Conservation (phyloP, 331 rosid species). For the Acacia concinna region DNA sequence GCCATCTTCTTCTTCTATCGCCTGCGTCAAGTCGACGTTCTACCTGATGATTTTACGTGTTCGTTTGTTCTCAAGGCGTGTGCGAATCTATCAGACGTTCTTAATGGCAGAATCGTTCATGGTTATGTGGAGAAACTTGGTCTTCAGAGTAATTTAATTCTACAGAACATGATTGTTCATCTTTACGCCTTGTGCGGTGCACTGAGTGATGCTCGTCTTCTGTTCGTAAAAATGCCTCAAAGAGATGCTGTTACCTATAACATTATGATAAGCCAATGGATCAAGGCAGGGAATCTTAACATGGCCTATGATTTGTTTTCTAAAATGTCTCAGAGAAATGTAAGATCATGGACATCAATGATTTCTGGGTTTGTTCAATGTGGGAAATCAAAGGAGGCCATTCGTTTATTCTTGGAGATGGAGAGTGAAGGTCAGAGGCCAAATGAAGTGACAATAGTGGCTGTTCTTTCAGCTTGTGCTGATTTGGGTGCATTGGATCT, state of each 20-base stretch:
- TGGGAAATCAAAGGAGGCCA: conserved; percentile 47
- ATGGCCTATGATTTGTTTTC: conserved; percentile 42
- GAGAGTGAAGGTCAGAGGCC: conserved; percentile 41
- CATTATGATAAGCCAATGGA: conserved; percentile 42
- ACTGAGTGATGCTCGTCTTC: conserved; percentile 27
- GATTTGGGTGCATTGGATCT: conserved; percentile 47
- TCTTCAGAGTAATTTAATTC: conserved; percentile 35
- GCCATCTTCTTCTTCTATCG: conserved; percentile 34
- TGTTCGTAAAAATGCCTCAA: conserved; percentile 43
- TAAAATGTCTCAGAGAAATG: conserved; percentile 35
- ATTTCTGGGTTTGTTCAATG: conserved; percentile 43
- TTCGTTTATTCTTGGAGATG: conserved; percentile 36
- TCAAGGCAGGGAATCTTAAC: conserved; percentile 25
- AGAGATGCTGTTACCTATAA: conserved; percentile 46
- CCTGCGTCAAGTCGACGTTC: conserved; percentile 25
- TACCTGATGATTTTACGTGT: conserved; percentile 37
- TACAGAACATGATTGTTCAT: conserved; percentile 39
- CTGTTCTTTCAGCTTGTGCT: conserved; percentile 46
- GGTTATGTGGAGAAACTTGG: conserved; percentile 45
- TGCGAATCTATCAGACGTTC: conserved; percentile 25
- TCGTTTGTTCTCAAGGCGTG: conserved; percentile 50
- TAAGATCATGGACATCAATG: conserved; percentile 52
- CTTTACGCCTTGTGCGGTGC: conserved; percentile 27
- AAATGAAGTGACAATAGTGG: conserved; percentile 44
- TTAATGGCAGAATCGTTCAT: conserved; percentile 40